Evolutionary conservation across 2,329 filamentous ascomycete genomes (phyloP), one percentile per base, ranked within the genome.

Genomic region (Mycosphaerella sp.): DNA sequence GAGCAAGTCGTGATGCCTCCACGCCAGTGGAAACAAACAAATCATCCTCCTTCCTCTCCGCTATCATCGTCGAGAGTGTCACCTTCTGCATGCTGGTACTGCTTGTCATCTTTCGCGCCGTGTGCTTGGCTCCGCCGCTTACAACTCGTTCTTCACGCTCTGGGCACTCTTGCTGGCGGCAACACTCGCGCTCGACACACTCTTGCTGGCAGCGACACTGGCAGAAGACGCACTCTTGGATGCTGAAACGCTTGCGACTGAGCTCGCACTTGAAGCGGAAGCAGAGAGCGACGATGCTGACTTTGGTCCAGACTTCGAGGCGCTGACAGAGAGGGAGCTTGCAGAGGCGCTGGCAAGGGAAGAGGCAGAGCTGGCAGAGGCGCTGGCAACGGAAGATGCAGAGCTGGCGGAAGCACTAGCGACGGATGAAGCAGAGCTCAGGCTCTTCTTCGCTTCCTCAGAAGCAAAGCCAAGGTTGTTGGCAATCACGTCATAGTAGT

Each of bases 401-500:
- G 56, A 60, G 36, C 55, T 59, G n/a, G 56, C 55, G 21, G 48
- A 55, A 16, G 44, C 45, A 41, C 56, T 60, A n/a, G 60, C 64
- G 18, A 50, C 56, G 18, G 56, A 62, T 27, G 64, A 63, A 41
- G 62, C 63, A 52, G 66, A 68, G 62, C 65, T 67, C 53, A 68
- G 50, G 55, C 64, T 67, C 41, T 60, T 48, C 56, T 65, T 60
- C 43, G 66, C 67, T 42, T 68, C 58, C 32, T 66, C 68, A 40
- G 69, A 70, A 49, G 70, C 71, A 35, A 76, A 61, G 50, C 73
- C 74, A 50, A 75, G 52, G 61, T 75, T 66, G 55, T 70, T 68
- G 67, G 72, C 69, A 59, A 71, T 59, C 64, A 68, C 71, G 60
- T 74, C 67, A 66, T 68, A 68, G 63, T 65, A 68, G 55, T 64